A percentile compares a stretch with the other conserved stretches of the same genome.
phyloP scores from a whole-genome alignment of 768 basidiomycete genomes.

The Tremella mesenterica region DNA sequence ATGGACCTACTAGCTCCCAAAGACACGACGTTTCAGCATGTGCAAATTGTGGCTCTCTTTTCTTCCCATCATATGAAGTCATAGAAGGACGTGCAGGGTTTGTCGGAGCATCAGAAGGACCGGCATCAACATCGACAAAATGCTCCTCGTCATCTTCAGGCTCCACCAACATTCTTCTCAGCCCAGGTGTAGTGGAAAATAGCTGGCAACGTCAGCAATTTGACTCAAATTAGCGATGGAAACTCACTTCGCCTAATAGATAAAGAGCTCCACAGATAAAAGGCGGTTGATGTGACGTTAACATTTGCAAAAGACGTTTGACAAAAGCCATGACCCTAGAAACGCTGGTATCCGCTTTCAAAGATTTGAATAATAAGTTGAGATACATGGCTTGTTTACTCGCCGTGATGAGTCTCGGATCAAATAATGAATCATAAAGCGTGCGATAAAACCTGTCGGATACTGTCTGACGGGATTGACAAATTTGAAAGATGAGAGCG shows the following conservation, averaged over 20 bases:
- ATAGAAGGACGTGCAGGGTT: slow-evolving; percentile 3
- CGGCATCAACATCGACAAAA: slow-evolving; percentile 35
- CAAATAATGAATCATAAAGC: slow-evolving; percentile 80
- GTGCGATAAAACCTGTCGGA: slow-evolving; percentile 56
- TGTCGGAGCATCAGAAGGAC: slow-evolving; percentile 1
- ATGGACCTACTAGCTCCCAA: slow-evolving; percentile 72
- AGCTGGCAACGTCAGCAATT: slow-evolving; percentile 45
- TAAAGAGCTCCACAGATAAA: slow-evolving; percentile 83
- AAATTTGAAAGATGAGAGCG: slow-evolving; percentile 74
- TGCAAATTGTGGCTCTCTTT: slow-evolving; percentile 81
- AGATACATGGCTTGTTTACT: slow-evolving; percentile 96
- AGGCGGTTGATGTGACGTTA: slow-evolving; percentile 66
- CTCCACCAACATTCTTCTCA: slow-evolving; percentile 50
- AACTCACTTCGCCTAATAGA: slow-evolving; percentile 66
- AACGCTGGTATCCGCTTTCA: slow-evolving; percentile 58
- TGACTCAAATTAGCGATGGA: slow-evolving; percentile 46
- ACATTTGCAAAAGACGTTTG: slow-evolving; percentile 70
- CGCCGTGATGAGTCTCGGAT: slow-evolving; percentile 66
- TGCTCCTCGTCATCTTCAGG: slow-evolving; percentile 45
- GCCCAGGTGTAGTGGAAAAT: slow-evolving; percentile 50
- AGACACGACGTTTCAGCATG: slow-evolving; percentile 69
- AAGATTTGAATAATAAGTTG: slow-evolving; percentile 80
- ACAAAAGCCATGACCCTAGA: slow-evolving; percentile 72
- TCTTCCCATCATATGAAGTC: slow-evolving; percentile 88
- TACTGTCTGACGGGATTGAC: slow-evolving; percentile 26